A percentile compares a stretch with the other conserved stretches of the same genome.
Evolutionary conservation across 108 stramenopile species (phyloP).

Genomic region (Cyclotella atomus): DNA sequence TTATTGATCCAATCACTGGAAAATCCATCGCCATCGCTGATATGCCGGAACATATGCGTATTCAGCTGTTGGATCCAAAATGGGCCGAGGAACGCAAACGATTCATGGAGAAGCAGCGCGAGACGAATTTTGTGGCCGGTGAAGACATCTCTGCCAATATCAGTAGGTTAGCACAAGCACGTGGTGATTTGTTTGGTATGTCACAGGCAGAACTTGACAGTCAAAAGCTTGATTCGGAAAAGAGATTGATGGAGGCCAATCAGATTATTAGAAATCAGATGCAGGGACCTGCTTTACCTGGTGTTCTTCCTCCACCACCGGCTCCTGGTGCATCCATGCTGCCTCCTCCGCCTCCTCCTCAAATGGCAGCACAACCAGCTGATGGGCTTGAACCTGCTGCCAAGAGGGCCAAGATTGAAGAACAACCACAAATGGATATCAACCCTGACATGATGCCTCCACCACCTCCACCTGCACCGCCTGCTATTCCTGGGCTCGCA

Average conservation of each 20-base stretch:
- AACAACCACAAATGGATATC: slow-evolving; percentile 44
- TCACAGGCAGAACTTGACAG: slow-evolving; percentile 49
- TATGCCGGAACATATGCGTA: slow-evolving; percentile 97
- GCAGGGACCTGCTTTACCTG: slow-evolving; percentile 33
- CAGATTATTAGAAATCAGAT: slow-evolving; percentile 62
- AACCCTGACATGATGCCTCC: slow-evolving; percentile 30
- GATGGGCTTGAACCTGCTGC: slow-evolving; percentile 36
- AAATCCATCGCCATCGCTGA: slow-evolving; percentile 85
- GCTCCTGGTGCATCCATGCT: slow-evolving; percentile 7
- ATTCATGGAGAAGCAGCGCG: slow-evolving; percentile 93
- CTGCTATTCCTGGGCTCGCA: slow-evolving; percentile 3
- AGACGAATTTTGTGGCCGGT: slow-evolving; percentile 90
- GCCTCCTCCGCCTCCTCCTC: slow-evolving; percentile 32
- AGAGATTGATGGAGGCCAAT: slow-evolving; percentile 65
- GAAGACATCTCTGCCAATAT: slow-evolving; percentile 92
- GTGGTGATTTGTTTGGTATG: slow-evolving; percentile 57
- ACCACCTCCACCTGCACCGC: slow-evolving; percentile 16
- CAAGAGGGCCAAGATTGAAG: slow-evolving; percentile 57
- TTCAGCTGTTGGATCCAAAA: slow-evolving; percentile 97
- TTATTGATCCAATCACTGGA: slow-evolving; percentile 95
- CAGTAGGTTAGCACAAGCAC: slow-evolving; percentile 56
- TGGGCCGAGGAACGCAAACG: slow-evolving; percentile 90
- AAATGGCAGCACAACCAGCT: slow-evolving; percentile 3
- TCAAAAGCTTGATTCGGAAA: slow-evolving; percentile 54
- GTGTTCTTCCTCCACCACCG: slow-evolving; percentile 30